Evolutionary conservation across 495 filamentous ascomycete genomes (phyloP).

Genomic region (Cladorrhinum samala): DNA sequence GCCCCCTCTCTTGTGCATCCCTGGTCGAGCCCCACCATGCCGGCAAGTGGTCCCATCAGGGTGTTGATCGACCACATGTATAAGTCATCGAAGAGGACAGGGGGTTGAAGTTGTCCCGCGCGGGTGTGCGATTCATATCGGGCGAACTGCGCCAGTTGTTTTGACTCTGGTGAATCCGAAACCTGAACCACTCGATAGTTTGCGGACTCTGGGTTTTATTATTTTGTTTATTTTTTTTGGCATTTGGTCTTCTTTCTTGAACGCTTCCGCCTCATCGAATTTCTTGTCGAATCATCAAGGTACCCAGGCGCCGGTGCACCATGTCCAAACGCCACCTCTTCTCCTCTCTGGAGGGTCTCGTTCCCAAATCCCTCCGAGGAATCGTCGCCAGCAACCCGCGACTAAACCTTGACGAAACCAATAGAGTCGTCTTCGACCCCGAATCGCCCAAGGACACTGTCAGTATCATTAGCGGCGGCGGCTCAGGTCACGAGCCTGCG

Average conservation of each 20-base stretch:
- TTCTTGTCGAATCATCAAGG: no score
- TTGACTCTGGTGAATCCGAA: neutral
- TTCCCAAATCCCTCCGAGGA: constrained; percentile 49
- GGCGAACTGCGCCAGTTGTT: neutral
- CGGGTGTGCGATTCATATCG: constrained; percentile 1
- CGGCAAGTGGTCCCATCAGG: constrained; percentile 21
- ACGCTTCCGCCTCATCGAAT: no score
- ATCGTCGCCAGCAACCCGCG: constrained; percentile 51
- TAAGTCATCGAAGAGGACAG: neutral
- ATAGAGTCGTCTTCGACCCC: constrained; percentile 53
- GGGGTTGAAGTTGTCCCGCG: neutral
- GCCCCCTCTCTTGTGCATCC: constrained; percentile 20
- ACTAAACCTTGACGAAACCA: constrained; percentile 49
- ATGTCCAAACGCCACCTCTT: constrained; percentile 47
- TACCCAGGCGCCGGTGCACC: no score
- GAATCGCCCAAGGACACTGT: constrained; percentile 46
- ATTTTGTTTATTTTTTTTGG: neutral
- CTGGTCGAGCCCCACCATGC: constrained; percentile 11
- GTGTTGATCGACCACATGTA: constrained; percentile 6
- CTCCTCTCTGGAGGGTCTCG: constrained; percentile 43
- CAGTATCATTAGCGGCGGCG: constrained; percentile 55
- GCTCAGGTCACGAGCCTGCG: constrained; percentile 57
- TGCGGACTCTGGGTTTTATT: neutral
- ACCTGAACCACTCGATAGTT: neutral
- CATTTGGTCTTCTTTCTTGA: neutral